These are phyloP conservation scores for Septoria petroselini DNA, from an alignment of 2,329 filamentous ascomycete genomes.

Conservation along the genomic window DNA sequence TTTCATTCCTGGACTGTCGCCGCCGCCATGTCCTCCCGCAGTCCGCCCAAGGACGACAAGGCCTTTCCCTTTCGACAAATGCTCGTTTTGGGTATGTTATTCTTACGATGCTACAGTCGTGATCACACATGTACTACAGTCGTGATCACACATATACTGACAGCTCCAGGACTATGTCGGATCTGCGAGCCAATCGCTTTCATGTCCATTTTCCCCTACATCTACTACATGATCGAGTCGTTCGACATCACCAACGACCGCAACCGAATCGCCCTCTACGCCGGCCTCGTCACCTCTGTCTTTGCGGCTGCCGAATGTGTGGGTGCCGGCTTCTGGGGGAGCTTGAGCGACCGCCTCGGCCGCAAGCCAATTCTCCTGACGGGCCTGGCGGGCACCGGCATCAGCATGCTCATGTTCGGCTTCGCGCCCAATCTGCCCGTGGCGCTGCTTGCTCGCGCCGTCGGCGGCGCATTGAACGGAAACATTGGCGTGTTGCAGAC, in stretches of 20 bases:
- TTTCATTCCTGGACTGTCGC: too few species aligned
- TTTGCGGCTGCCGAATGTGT: conserved; percentile 96
- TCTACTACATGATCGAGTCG: conserved; percentile 94
- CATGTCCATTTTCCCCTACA: conserved; percentile 99
- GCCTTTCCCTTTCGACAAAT: conserved; percentile 59
- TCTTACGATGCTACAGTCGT: neutral
- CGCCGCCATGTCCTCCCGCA: conserved; percentile 22
- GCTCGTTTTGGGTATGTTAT: conserved; percentile 51
- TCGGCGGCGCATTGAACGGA: conserved; percentile 89
- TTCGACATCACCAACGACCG: conserved; percentile 80
- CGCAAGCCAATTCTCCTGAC: conserved; percentile 88
- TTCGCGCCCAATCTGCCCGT: conserved; percentile 79
- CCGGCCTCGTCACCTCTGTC: conserved; percentile 91
- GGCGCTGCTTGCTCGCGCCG: conserved; percentile 79
- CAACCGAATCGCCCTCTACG: conserved; percentile 82
- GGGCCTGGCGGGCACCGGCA: conserved; percentile 82
- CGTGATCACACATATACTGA: neutral
- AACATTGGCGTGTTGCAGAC: conserved; percentile 96
- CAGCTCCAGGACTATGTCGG: conserved; percentile 60
- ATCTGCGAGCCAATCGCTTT: conserved; percentile 99
- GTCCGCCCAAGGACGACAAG: conserved; percentile 28
- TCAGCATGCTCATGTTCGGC: conserved; percentile 91
- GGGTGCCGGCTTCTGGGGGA: conserved; percentile 88
- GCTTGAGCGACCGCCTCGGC: conserved; percentile 85
- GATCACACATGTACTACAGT: neutral